Percentiles rank a stretch among this genome's conserved stretches.
Evolutionary conservation across 495 filamentous ascomycete genomes (phyloP).

Genomic region (Hypoxylon cercidicola): DNA sequence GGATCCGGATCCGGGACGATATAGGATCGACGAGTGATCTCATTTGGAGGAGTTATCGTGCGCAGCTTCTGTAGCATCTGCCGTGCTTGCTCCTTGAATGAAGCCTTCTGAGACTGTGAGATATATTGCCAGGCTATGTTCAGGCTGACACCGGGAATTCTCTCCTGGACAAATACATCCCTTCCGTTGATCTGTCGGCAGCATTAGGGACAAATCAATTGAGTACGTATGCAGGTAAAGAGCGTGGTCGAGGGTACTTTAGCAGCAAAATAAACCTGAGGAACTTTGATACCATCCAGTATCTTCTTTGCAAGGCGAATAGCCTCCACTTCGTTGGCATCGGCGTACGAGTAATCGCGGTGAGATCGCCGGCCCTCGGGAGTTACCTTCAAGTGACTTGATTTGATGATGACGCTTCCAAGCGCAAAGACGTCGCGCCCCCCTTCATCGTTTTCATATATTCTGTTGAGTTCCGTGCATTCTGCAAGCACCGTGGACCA

Average conservation of each 20-base stretch:
- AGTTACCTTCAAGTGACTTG: conserved; percentile 50
- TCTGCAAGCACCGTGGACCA: conserved; percentile 50
- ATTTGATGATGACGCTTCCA: conserved; percentile 60
- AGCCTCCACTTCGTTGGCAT: conserved; percentile 56
- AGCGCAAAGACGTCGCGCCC: conserved; percentile 58
- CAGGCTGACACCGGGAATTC: conserved; percentile 55
- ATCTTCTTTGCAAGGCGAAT: conserved; percentile 47
- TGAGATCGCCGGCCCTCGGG: conserved; percentile 19
- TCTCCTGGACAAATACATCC: conserved; percentile 55
- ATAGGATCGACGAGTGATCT: conserved; percentile 44
- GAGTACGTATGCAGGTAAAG: not conserved
- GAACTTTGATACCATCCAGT: conserved; percentile 50
- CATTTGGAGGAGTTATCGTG: conserved; percentile 9
- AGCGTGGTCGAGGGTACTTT: conserved; percentile 46
- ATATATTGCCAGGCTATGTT: conserved; percentile 59
- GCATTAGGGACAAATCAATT: conserved; percentile 18
- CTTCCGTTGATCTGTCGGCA: conserved; percentile 53
- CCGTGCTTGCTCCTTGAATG: conserved; percentile 56
- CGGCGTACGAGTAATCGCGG: conserved; percentile 52
- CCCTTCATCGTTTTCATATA: conserved; percentile 51
- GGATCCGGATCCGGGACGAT: conserved; percentile 49
- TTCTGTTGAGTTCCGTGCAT: conserved; percentile 46
- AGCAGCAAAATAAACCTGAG: conserved; percentile 54
- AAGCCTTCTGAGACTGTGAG: conserved; percentile 48
- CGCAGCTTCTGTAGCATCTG: conserved; percentile 38